Evolutionary conservation across 768 basidiomycete genomes (phyloP).

Genomic region (Boletus speciosus): DNA sequence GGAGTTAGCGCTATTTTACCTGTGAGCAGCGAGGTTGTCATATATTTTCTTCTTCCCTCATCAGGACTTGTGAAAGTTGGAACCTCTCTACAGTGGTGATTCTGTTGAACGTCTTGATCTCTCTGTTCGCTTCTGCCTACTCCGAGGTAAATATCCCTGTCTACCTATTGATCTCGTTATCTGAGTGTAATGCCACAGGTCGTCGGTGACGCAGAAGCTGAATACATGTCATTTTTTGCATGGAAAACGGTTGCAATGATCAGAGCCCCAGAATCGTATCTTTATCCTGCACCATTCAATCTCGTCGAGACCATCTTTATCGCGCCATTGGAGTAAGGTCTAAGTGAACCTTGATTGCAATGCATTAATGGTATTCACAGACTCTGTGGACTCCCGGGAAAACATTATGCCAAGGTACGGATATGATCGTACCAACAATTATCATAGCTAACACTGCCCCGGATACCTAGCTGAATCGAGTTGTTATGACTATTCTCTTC

Average conservation of each 20-base stretch:
- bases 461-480: constrained; percentile 59
- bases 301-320: constrained; percentile 76
- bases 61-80: constrained; percentile 49
- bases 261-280: constrained; percentile 72
- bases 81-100: constrained; percentile 79
- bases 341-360: background rate
- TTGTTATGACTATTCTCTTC: constrained; percentile 78
- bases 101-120: constrained; percentile 90
- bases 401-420: constrained; percentile 57
- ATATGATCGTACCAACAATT: background rate
- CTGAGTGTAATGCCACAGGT: constrained; percentile 44
- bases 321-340: constrained; percentile 80
- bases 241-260: constrained; percentile 83
- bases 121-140: constrained; percentile 92
- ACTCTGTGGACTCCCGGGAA: constrained; percentile 42
- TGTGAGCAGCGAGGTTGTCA: constrained; percentile 45
- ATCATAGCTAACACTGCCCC: constrained; percentile 2
- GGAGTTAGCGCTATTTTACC: constrained; percentile 72
- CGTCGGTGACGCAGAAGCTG: constrained; percentile 79
- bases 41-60: background rate
- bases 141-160: constrained; percentile 58
- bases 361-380: constrained; percentile 27
- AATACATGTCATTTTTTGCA: constrained; percentile 90
- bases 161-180: background rate
- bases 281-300: constrained; percentile 93